Base-by-base conservation (phyloP, 805 yeast genomes). In the Candida schatavii region DNA sequence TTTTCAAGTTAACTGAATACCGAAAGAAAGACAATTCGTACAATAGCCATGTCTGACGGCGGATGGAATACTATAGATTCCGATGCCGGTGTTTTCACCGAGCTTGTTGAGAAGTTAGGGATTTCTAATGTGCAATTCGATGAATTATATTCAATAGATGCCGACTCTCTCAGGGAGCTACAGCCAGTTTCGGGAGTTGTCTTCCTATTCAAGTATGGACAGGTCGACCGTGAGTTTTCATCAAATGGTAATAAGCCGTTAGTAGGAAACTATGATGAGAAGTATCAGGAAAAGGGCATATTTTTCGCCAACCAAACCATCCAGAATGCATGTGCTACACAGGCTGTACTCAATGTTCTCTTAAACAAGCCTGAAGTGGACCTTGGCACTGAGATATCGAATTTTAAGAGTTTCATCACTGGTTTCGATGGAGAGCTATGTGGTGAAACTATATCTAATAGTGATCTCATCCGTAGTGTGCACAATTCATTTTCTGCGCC, bases 321-420 rank as follows among this genome's bases (percentile, higher is more conserved):
- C 41, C 80, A 78, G 50, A 81, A 82, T 51, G 86, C 88, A 3
- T 82, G 88, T 58, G 88, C 83, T n/a, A 82, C 88, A 1, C 85
- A 78, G 51, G 88, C 87, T 0, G 81, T 82, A 18, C 62, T 82
- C 43, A 78, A 80, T 42, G 62, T 80, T 6, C 58, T 82, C 40
- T 50, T 82, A 44, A 78, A 78, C 51, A 45, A 53, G 5, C 25
- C 39, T n/a, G 58, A 50, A 4, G 42, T 80, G 10, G 68, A 68
- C 2, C 41, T 81, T 3, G 87, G 88, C 1, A 57, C 57, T 0
- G 77, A 74, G 27, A 61, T 82, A 43, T 22, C 46, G 2, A 68
- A 72, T 42, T 75, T 81, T 56, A 69, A 68, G 44, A 60, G 61
- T 39, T 82, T 82, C 54, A 75, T 74, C 0, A 55, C 60, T 0